Evolutionary conservation across 495 filamentous ascomycete species (phyloP), one percentile per base, ranked within the genome.

Genomic region (Penicillium cinerascens): DNA sequence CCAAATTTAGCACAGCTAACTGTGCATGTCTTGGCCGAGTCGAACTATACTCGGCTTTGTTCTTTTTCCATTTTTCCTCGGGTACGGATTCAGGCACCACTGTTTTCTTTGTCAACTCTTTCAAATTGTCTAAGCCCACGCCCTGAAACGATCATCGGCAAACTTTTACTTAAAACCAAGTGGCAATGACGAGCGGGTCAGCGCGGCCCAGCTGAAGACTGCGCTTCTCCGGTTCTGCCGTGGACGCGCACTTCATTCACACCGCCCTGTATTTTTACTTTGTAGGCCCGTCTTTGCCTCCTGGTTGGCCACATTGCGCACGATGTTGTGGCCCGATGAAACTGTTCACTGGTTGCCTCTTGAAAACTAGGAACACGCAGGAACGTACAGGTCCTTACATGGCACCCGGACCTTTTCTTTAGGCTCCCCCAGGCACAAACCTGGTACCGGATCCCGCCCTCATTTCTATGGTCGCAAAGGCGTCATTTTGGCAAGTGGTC

Each of bases 11-110:
- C 47, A 51, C 29, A 13, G 8, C 29, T 13, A 13, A 9, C 26
- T 5, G 20, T 42, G 42, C 42, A 33, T 53, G 53, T 56, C 53
- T 56, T 47, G 50, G 47, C 42, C 53, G 47, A 42, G 42, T 50
- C 46, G 9, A 56, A 56, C 47, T 51, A 56, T 41, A 41, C 10
- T 13, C 11, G 3, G 10, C 10, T 10, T 33, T 33, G 11, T 13
- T 33, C 11, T 33, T 8, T 29, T 29, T 29, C 9, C 29, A 33
- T 1, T 33, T 13, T 33, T 33, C 10, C 29, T 13, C 29, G 9
- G 1, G 11, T 13, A 13, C 9, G 26, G 7, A 6, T 1, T 10
- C 11, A 33, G 8, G 11, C 8, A 29, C 26, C 26, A 29, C 1
- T 7, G 7, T 29, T 29, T n/a, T 33, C 29, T 11, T 6, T 23